Conservation (phyloP, 805 yeast species). For the Candida broadrunensis region DNA sequence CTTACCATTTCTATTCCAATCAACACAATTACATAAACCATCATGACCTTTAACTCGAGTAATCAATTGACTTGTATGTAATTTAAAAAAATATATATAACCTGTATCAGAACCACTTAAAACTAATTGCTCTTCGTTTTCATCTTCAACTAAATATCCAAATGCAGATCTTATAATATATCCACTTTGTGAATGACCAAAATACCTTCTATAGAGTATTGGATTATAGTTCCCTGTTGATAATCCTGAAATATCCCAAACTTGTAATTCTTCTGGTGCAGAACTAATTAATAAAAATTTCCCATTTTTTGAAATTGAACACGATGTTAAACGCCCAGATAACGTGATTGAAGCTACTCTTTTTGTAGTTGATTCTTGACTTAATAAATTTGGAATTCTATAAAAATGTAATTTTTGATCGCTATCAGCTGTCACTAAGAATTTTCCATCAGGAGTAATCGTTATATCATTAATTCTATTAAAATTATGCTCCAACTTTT, state of each 20-base stretch:
- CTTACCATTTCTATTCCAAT: constrained; percentile 51
- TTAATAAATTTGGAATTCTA: constrained; percentile 40
- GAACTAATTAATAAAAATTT: constrained; percentile 59
- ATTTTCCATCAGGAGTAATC: constrained; percentile 60
- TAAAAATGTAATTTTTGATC: constrained; percentile 61
- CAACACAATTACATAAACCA: constrained; percentile 71
- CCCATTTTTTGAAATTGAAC: constrained; percentile 54
- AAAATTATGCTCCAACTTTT: constrained; percentile 21
- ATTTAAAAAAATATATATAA: constrained; percentile 73
- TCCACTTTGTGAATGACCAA: constrained; percentile 70
- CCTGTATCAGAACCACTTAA: constrained; percentile 87
- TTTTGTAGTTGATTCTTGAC: constrained; percentile 30
- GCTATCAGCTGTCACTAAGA: constrained; percentile 62
- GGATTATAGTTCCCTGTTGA: constrained; percentile 34
- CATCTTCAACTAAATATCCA: constrained; percentile 48
- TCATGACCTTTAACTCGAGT: constrained; percentile 60
- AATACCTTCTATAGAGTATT: constrained; percentile 56
- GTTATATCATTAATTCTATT: constrained; percentile 66
- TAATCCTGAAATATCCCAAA: constrained; percentile 63
- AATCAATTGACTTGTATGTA: constrained; percentile 64
- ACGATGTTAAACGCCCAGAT: constrained; percentile 61
- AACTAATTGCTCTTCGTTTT: constrained; percentile 56
- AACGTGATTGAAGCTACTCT: constrained; percentile 46
- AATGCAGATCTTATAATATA: constrained; percentile 74
- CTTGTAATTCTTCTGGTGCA: constrained; percentile 71